Percentiles rank a stretch among this genome's conserved stretches.
phyloP scores from a whole-genome alignment of 1,284 basidiomycete species.

The Puccinia horiana region DNA sequence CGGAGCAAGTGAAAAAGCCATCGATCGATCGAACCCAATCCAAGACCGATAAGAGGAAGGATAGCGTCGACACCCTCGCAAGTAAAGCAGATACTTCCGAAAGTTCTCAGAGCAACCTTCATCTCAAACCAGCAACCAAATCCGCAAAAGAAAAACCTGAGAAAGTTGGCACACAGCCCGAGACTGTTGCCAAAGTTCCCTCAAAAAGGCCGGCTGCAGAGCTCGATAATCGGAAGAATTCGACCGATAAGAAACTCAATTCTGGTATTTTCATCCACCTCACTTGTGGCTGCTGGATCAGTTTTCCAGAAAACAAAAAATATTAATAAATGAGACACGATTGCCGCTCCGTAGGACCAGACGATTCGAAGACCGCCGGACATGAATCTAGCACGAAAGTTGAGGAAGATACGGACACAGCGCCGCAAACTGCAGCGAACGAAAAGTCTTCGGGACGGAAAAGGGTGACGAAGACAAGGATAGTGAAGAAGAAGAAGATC shows the following conservation, averaged over 20 bases:
- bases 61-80: background rate
- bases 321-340: background rate
- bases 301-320: background rate
- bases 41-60: background rate
- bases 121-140: background rate
- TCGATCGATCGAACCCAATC: background rate
- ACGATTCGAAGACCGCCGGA: background rate
- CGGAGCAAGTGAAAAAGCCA: background rate
- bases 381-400: background rate
- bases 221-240: slow-evolving; percentile 2
- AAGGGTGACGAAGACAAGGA: slow-evolving; percentile 43
- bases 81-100: background rate
- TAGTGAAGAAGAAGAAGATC: slow-evolving; percentile 43
- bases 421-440: background rate
- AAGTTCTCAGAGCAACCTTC: background rate
- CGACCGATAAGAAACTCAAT: background rate
- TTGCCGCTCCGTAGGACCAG: background rate
- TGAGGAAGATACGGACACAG: background rate
- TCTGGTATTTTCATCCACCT: background rate
- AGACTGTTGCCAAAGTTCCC: background rate
- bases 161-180: background rate
- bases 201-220: background rate
- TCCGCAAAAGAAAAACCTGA: background rate
- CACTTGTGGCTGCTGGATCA: background rate
- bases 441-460: slow-evolving; percentile 5